phyloP scores from a whole-genome alignment of 768 basidiomycete species.

The Boletales sp. region DNA sequence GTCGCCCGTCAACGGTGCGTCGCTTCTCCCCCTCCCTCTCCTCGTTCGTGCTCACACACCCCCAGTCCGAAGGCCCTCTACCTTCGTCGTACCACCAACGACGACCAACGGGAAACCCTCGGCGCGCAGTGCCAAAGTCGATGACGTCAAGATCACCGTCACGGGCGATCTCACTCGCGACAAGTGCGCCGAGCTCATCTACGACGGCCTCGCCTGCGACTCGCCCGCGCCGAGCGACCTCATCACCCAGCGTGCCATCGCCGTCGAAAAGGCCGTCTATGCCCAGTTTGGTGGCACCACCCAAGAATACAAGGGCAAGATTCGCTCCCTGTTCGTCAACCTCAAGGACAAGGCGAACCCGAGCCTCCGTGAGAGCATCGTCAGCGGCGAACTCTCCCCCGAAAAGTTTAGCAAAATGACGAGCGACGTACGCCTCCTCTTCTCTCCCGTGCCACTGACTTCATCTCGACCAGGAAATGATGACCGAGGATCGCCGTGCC shows the following conservation, averaged over 20 bases:
- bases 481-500: constrained; percentile 85
- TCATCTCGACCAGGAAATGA: constrained; percentile 72
- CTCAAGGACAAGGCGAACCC: constrained; percentile 96
- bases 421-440: constrained; percentile 55
- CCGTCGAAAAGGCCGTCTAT: constrained; percentile 66
- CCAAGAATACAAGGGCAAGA: constrained; percentile 65
- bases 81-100: constrained; percentile 29
- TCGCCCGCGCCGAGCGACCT: constrained; percentile 75
- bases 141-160: constrained; percentile 55
- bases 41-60: constrained; percentile 1
- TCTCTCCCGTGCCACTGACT: neutral
- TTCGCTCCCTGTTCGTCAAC: constrained; percentile 87
- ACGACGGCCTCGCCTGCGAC: constrained; percentile 86
- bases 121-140: constrained; percentile 61
- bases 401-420: constrained; percentile 76
- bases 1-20: constrained; percentile 32
- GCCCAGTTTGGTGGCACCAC: constrained; percentile 42
- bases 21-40: no score
- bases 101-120: constrained; percentile 33
- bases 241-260: constrained; percentile 61
- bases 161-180: constrained; percentile 77
- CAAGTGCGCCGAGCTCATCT: constrained; percentile 85
- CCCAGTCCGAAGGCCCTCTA: constrained; percentile 31
- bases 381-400: constrained; percentile 72
- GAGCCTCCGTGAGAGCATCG: constrained; percentile 75